Conservation (phyloP, 148 eudicot genomes). For the Hydrangea macrophylla region DNA sequence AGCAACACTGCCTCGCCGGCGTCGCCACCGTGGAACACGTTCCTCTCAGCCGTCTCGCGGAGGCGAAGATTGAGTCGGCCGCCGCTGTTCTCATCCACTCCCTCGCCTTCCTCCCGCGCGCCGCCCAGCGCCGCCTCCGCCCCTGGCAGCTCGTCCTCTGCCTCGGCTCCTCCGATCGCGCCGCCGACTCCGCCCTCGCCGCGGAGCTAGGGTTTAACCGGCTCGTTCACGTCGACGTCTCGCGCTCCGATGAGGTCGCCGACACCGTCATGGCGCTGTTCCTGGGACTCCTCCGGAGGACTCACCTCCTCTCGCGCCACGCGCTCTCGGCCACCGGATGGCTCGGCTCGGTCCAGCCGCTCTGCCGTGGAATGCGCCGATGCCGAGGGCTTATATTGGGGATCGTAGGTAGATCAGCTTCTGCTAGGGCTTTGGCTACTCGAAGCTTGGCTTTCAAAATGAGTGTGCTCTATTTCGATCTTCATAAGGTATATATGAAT, state of each 20-base stretch:
- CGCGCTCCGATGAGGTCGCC: conserved; percentile 88
- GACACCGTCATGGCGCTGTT: conserved; percentile 91
- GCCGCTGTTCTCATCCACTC: conserved; percentile 87
- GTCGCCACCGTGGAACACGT: conserved; percentile 78
- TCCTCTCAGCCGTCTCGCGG: conserved; percentile 67
- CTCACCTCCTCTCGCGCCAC: conserved; percentile 79
- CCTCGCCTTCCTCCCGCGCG: conserved; percentile 93
- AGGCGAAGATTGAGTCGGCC: conserved; percentile 75
- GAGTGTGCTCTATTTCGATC: conserved; percentile 94
- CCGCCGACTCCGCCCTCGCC: conserved; percentile 88
- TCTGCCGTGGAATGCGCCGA: conserved; percentile 94
- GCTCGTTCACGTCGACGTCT: conserved; percentile 82
- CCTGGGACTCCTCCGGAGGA: conserved; percentile 72
- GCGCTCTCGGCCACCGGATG: conserved; percentile 86
- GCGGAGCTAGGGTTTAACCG: conserved; percentile 71
- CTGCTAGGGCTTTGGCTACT: conserved; percentile 78
- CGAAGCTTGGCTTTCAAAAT: conserved; percentile 95
- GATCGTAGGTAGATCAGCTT: conserved; percentile 88
- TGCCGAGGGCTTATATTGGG: conserved; percentile 94
- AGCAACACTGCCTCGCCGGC: conserved; percentile 64
- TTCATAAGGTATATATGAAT: conserved; percentile 47
- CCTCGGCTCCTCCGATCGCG: conserved; percentile 88
- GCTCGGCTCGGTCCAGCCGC: conserved; percentile 95
- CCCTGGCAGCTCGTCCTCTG: conserved; percentile 89
- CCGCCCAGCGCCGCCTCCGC: conserved; percentile 93